Evolutionary conservation across 2,329 filamentous ascomycete genomes (phyloP), one percentile per base, ranked within the genome.

Genomic region (Drechslerella dactyloides): DNA sequence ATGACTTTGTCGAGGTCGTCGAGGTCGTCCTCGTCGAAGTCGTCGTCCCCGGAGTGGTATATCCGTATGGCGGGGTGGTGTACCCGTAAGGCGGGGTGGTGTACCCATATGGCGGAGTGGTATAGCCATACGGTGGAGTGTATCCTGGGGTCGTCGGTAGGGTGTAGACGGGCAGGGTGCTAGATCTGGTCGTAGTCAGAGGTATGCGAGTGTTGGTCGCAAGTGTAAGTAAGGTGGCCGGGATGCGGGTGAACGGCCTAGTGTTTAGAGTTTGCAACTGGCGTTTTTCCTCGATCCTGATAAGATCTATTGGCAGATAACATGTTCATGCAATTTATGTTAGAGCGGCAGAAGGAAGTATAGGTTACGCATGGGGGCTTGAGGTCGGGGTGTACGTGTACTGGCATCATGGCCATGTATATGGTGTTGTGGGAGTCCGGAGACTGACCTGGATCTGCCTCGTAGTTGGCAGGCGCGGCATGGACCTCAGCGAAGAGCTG

Each of bases 391-490:
- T n/a, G n/a, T n/a, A n/a, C n/a, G n/a, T n/a, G n/a, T n/a, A n/a
- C n/a, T n/a, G n/a, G n/a, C n/a, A n/a, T n/a, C n/a, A n/a, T 37
- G 35, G 35, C 7, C 15, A 15, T 37, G 35, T 37, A 15, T 7
- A 37, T 37, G 35, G 7, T 7, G 13, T 15, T 44, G 40, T 44
- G 6, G 40, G 5, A 10, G 15, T 10, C 7, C 4, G 5, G 13
- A 44, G 46, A 35, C 51, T 6, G 30, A 72, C 68, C 68, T 60
- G 58, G 53, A 30, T 65, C 55, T 33, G 59, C 50, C 24, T 65
- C 53, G 21, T 65, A 63, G 27, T 57, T 35, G 15, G 57, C 50
- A 7, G 68, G 68, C 44, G 54, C 42, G 30, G 68, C 68, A 11
- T 56, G 55, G 27, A 72, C 55, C 44, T 56, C 60, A 10, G 51